Evolutionary conservation across 768 basidiomycete genomes (phyloP).

Genomic region (Termitomyces sp.): DNA sequence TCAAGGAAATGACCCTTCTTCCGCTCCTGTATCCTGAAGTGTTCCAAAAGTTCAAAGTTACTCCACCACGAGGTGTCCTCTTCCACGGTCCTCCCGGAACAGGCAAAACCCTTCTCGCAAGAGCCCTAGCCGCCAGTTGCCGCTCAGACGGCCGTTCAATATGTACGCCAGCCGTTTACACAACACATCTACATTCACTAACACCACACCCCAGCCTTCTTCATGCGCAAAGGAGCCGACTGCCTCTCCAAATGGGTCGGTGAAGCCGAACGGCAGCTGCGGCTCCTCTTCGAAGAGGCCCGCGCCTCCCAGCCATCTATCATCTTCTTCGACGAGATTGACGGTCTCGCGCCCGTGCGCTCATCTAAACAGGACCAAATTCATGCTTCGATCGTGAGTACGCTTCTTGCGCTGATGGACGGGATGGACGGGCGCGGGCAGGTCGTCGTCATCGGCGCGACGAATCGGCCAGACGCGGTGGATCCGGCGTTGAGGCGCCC

Average conservation of each 20-base stretch:
- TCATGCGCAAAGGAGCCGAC: slow-evolving; percentile 99
- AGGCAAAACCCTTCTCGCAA: slow-evolving; percentile 90
- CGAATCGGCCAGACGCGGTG: slow-evolving; percentile 96
- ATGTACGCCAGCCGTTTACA: slow-evolving; percentile 44
- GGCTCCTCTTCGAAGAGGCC: slow-evolving; percentile 95
- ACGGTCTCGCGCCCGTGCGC: slow-evolving; percentile 95
- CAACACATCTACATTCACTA: background rate
- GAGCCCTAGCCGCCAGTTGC: slow-evolving; percentile 92
- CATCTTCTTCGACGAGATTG: slow-evolving; percentile 99
- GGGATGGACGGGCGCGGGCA: slow-evolving; percentile 99
- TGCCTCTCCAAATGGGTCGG: slow-evolving; percentile 99
- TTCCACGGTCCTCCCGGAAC: slow-evolving; percentile 99
- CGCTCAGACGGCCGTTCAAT: slow-evolving; percentile 83
- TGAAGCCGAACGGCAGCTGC: slow-evolving; percentile 93
- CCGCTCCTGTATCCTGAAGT: slow-evolving; percentile 96
- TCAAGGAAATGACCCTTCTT: slow-evolving; percentile 98
- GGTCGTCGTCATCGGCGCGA: slow-evolving; percentile 96
- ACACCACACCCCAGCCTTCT: slow-evolving; percentile 72
- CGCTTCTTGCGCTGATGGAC: slow-evolving; percentile 95
- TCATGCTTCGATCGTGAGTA: slow-evolving; percentile 96
- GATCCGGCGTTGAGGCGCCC: slow-evolving; percentile 93
- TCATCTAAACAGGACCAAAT: slow-evolving; percentile 99
- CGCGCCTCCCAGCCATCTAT: slow-evolving; percentile 89
- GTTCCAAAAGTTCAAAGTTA: slow-evolving; percentile 90
- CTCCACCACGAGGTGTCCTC: slow-evolving; percentile 92